Evolutionary conservation across 352 stramenopile species (phyloP), one percentile per base, ranked within the genome.

Genomic region (Phytophthora ohioensis): DNA sequence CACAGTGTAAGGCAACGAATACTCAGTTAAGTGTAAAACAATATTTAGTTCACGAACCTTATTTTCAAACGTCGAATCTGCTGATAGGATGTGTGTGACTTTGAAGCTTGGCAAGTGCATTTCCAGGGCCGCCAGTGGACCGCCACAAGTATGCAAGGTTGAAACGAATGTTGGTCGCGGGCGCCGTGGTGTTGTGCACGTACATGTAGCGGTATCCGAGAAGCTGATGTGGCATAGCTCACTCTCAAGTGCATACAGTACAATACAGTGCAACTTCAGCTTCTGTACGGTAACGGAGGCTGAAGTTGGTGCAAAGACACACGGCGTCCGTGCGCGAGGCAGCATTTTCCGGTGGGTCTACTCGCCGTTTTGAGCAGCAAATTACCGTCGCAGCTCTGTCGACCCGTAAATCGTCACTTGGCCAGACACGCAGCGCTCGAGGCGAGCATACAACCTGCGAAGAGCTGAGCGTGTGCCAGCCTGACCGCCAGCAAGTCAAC

Each of bases 381-480:
- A 42, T 55, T 56, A 27, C 34, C 1, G 38, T n/a, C 21, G 41
- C 41, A 46, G 41, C 15, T 7, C n/a, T 46, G 21, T 21, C 21
- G 21, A 21, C 21, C 43, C 6, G 32, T 51, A 53, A 67, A 67
- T 52, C 58, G 58, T 52, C 21, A 46, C 13, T 35, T 43, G 58
- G 9, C 17, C 30, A 69, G 62, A 69, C 62, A 64, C 53, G 52
- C 62, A 60, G 42, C 34, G 17, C 42, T 36, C 34, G 17, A 27
- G 59, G 30, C 38, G 54, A 69, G 62, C 46, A 69, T 64, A 55
- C 59, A 67, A 59, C 39, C 59, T 52, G 57, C 39, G 39, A 15
- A 45, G 39, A 3, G 32, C 17, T 57, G 32, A 41, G 43, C 12
- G 21, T 21, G 21, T 46, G 36, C 21, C 53, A 60, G 41, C 31